phyloP scores from a whole-genome alignment of 306 rosid genomes.

The Quercus alba region DNA sequence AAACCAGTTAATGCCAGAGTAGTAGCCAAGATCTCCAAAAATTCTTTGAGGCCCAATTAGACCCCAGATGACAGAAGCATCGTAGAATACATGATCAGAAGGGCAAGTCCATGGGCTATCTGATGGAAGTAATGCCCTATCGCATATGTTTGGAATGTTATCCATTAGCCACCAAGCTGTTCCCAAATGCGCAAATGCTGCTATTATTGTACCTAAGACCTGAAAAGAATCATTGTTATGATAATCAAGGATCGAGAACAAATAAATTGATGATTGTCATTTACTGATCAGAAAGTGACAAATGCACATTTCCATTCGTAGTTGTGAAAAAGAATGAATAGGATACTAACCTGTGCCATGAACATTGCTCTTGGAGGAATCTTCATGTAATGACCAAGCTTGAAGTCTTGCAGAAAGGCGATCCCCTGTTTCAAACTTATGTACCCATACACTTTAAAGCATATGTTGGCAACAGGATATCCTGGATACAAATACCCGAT shows the following conservation, averaged over 20 bases:
- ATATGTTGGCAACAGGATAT: slow-evolving; percentile 72
- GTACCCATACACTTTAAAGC: slow-evolving; percentile 75
- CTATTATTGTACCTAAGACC: slow-evolving; percentile 60
- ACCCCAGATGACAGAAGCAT: slow-evolving; percentile 86
- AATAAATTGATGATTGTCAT: neutral
- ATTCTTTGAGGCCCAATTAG: slow-evolving; percentile 69
- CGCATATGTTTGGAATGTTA: slow-evolving; percentile 58
- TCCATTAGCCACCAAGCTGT: slow-evolving; percentile 89
- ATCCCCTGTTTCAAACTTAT: slow-evolving; percentile 71
- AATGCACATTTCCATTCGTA: neutral
- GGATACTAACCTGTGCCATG: slow-evolving; percentile 60
- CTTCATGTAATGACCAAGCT: slow-evolving; percentile 95
- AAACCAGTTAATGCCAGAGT: slow-evolving; percentile 73
- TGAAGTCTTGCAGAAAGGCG: slow-evolving; percentile 74
- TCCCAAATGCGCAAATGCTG: slow-evolving; percentile 59
- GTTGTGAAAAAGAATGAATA: neutral
- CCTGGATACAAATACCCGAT: slow-evolving; percentile 81
- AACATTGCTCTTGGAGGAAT: slow-evolving; percentile 87
- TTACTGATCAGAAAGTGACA: neutral
- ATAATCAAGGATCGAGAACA: neutral
- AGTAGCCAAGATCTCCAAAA: slow-evolving; percentile 76
- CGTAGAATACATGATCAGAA: slow-evolving; percentile 83
- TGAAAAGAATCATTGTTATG: slow-evolving; percentile 6
- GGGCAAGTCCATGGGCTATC: slow-evolving; percentile 95
- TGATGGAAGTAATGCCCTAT: slow-evolving; percentile 53